These are phyloP conservation scores for Cordyceps javanica DNA, from an alignment of 2,329 filamentous ascomycete genomes.

Conservation along the genomic window DNA sequence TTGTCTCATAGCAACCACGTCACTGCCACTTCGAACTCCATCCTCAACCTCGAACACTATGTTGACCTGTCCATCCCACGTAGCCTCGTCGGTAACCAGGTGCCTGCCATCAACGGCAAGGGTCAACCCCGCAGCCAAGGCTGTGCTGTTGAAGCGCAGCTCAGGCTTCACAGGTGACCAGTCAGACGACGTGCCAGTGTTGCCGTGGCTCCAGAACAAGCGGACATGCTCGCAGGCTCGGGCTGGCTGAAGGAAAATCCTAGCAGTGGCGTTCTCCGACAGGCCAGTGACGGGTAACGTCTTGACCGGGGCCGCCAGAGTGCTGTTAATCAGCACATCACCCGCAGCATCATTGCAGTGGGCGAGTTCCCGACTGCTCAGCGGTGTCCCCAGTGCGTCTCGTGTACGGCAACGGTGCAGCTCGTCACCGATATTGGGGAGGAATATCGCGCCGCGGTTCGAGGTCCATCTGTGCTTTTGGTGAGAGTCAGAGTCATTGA, in stretches of 20 bases:
- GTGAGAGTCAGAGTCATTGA: not conserved
- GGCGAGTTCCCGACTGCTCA: not conserved
- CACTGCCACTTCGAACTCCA: not conserved
- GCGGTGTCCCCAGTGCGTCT: not conserved
- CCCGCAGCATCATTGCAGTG: not conserved
- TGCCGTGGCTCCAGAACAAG: not conserved
- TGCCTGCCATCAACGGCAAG: not conserved
- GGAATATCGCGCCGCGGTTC: not conserved
- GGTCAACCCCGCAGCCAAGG: not conserved
- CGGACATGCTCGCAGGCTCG: not conserved
- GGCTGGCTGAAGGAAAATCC: not conserved
- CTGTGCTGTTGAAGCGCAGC: not conserved
- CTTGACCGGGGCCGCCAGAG: not conserved
- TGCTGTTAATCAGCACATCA: not conserved
- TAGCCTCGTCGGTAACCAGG: not conserved
- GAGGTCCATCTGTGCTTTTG: not conserved
- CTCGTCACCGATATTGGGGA: not conserved
- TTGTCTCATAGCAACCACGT: conserved; percentile 7
- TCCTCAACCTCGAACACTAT: not conserved
- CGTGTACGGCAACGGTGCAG: not conserved
- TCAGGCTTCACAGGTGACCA: not conserved
- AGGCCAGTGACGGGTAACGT: not conserved
- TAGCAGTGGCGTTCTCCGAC: not conserved
- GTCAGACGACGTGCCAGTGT: not conserved
- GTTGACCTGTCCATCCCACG: not conserved